Evolutionary conservation across 106 monocot species (phyloP), one percentile per base, ranked within the genome.

Genomic region (Triglochin maritima): DNA sequence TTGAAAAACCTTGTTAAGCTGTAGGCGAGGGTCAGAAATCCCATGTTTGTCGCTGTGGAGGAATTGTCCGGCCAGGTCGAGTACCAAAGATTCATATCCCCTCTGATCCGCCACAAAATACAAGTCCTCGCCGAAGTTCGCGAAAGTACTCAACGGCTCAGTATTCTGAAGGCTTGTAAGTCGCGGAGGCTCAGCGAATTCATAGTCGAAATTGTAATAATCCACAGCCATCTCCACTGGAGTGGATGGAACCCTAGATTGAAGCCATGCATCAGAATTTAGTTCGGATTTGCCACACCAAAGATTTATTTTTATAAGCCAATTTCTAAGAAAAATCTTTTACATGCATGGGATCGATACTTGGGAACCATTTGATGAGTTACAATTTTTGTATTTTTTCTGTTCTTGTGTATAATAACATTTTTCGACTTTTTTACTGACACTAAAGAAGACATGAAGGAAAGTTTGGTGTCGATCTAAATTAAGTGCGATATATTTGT

Each of bases 91-190:
- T 69, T 86, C 81, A 42, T 82, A 90, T 10, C 86, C 90, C 9
- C 84, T 62, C 16, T 72, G 79, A 58, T 86, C 86, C 1, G 84
- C 86, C 3, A 90, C 86, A 60, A 81, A 84, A 51, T 84, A 70
- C 0, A 78, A 58, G 11, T 87, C 79, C 4, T 84, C 80, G 0
- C 90, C 86, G 43, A 80, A 86, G 50, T 84, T 63, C 7, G 63
- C 68, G 16, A 91, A 84, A 1, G 90, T 91, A 0, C 84, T 42
- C 48, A 87, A 17, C 9, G 87, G 90, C 2, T 76, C 44, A 0
- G 87, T 87, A 83, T 82, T 87, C 60, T 91, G 91, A 41, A 87
- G 43, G 68, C 91, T 87, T 1, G 87, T 87, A 49, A 82, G 57
- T 4, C 87, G 69, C 44, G 87, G 87, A 43, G 91, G 87, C 78